Conservation (phyloP, 805 yeast species). For the Ogataea ramenticola region DNA sequence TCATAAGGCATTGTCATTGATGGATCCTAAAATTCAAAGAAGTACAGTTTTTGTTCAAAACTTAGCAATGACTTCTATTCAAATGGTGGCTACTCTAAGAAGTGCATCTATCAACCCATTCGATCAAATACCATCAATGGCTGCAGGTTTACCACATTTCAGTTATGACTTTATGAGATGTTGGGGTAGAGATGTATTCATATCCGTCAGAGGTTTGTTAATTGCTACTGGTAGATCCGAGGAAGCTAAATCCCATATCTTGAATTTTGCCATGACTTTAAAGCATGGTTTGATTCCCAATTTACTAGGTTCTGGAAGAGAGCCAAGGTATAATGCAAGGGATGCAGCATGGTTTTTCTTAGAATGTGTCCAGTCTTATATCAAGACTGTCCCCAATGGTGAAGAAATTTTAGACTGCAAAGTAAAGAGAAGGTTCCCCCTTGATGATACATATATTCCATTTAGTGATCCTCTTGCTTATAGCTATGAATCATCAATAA, state of each 20-base stretch:
- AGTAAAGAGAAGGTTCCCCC: conserved; percentile 72
- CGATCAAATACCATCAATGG: conserved; percentile 62
- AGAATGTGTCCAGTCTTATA: conserved; percentile 84
- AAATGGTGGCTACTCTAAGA: conserved; percentile 71
- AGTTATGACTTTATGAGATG: conserved; percentile 89
- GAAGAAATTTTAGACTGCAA: conserved; percentile 55
- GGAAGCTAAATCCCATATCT: conserved; percentile 73
- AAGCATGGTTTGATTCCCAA: conserved; percentile 96
- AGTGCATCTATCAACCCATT: conserved; percentile 71
- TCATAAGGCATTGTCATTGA: conserved; percentile 50
- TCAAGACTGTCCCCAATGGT: conserved; percentile 62
- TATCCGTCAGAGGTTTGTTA: conserved; percentile 75
- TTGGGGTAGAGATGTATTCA: conserved; percentile 97
- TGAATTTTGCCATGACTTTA: conserved; percentile 82
- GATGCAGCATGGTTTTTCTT: conserved; percentile 96
- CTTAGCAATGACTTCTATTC: conserved; percentile 74
- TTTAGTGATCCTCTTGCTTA: conserved; percentile 71
- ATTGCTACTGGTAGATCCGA: conserved; percentile 71
- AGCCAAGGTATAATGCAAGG: conserved; percentile 92
- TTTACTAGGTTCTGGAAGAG: conserved; percentile 83
- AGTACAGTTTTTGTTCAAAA: conserved; percentile 73
- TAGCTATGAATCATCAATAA: conserved; percentile 57
- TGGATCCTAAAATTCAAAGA: conserved; percentile 46
- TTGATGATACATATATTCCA: conserved; percentile 73
- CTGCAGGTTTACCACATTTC: conserved; percentile 96